Percentiles rank a stretch among this genome's conserved stretches.
Evolutionary conservation across 2,329 filamentous ascomycete species (phyloP).

Genomic region (Hysterium pulicare): DNA sequence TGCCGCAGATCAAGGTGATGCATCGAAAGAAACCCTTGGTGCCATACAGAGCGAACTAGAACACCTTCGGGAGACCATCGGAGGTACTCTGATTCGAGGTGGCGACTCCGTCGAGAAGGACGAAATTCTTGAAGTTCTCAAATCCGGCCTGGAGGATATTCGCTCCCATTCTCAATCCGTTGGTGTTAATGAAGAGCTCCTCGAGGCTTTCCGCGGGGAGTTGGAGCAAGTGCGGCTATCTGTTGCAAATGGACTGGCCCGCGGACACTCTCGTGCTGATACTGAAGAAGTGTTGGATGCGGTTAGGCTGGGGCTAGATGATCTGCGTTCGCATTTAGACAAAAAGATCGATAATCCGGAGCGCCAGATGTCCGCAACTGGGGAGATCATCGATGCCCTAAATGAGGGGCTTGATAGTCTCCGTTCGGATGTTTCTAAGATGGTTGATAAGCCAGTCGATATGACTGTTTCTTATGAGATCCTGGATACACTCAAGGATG

Average conservation of each 20-base stretch:
- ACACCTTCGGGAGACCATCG: conserved; percentile 41
- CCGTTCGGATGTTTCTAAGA: conserved; percentile 68
- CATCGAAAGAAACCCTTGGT: conserved; percentile 41
- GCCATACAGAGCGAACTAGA: conserved; percentile 44
- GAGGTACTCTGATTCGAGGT: conserved; percentile 40
- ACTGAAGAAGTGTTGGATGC: conserved; percentile 50
- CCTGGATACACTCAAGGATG: conserved; percentile 79
- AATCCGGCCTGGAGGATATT: conserved; percentile 37
- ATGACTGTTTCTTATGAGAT: conserved; percentile 86
- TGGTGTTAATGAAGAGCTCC: conserved; percentile 47
- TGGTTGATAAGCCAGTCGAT: conserved; percentile 75
- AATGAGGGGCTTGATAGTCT: conserved; percentile 71
- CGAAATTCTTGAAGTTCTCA: conserved; percentile 41
- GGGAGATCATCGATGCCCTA: conserved; percentile 59
- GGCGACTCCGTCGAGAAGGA: conserved; percentile 34
- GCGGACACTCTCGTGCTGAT: conserved; percentile 39
- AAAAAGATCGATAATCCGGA: conserved; percentile 55
- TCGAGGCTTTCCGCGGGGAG: conserved; percentile 51
- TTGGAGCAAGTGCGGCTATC: conserved; percentile 48
- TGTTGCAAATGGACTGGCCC: conserved; percentile 37
- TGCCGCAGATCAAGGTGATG: conserved; percentile 36
- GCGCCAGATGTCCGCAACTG: conserved; percentile 51
- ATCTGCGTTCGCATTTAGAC: conserved; percentile 48
- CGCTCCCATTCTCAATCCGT: conserved; percentile 24
- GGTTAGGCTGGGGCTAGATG: conserved; percentile 48